A percentile compares a stretch with the other conserved stretches of the same genome.
phyloP scores from a whole-genome alignment of 257 asterid genomes.

The Fraxinus quadrangulata region DNA sequence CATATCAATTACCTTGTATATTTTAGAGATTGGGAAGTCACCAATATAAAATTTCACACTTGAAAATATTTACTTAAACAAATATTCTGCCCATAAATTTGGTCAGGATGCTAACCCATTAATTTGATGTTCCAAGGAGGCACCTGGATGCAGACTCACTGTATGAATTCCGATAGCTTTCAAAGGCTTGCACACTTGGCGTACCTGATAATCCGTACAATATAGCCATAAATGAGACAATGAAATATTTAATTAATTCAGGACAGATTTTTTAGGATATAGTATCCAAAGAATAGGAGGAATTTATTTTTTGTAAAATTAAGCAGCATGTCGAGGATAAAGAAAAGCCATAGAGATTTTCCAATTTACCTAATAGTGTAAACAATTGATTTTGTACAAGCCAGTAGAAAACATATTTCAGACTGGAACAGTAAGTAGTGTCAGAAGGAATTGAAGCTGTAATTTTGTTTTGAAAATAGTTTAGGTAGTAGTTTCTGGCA shows the following conservation, averaged over 20 bases:
- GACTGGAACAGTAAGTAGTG: background rate
- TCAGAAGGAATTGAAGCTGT: background rate
- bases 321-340: background rate
- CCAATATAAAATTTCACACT: background rate
- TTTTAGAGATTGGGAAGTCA: background rate
- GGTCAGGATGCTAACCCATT: constrained; percentile 54
- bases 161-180: constrained; percentile 61
- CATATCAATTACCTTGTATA: background rate
- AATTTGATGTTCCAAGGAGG: constrained; percentile 80
- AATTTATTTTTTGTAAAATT: background rate
- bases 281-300: background rate
- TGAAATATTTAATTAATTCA: constrained; percentile 9
- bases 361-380: background rate
- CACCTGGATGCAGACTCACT: constrained; percentile 82
- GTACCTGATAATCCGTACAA: constrained; percentile 41
- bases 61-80: background rate
- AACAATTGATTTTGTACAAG: background rate
- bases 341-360: background rate
- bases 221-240: constrained; percentile 25
- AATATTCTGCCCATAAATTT: background rate
- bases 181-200: constrained; percentile 66
- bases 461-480: background rate
- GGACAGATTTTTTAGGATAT: background rate
- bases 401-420: background rate
- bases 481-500: background rate